Base-by-base conservation (phyloP, 106 monocot species). In the Dendrobium huoshanense region DNA sequence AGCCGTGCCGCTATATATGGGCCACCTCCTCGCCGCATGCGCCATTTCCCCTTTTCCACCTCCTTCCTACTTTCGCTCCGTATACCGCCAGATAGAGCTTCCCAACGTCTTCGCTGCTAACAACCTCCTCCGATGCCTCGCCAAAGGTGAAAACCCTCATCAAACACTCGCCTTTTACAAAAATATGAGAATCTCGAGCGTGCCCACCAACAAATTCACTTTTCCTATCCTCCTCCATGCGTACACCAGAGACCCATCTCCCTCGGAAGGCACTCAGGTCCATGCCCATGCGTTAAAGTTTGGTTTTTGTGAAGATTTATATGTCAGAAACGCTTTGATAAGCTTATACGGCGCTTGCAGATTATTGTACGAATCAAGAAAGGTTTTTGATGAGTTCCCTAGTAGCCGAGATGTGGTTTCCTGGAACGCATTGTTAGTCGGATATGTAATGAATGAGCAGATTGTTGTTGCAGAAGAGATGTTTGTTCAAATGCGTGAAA, bases 51-150 rank as follows among this genome's bases (percentile, higher is more conserved):
- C 67, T 49, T 54, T 82, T 15, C 41, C 70, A 8, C 51, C 82
- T 4, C 9, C 64, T 45, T n/a, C 79, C 68, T 90, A 93, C 87
- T 65, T 55, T 59, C 85, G 48, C 78, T 79, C 85, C 41, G 40
- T 93, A 73, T 90, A 84, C 88, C 41, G 8, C 70, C 85, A 27
- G 16, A 79, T 90, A 77, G 65, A 74, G n/a, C 75, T 80, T 4
- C 88, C 93, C 83, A 85, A 83, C 82, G 81, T 83, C 72, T 93
- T 88, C 77, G 81, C 93, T 58, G 31, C 77, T 72, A 93, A 90
- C 84, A 90, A 90, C 65, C 85, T 90, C 88, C 81, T 93, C 84
- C 88, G 92, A 22, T 92, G 89, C 84, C 82, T 92, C 72, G 80
- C 90, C 51, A 40, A 79, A 2, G 56, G 80, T 76, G 20, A 40